Evolutionary conservation across 768 basidiomycete species (phyloP).

Genomic region (Tephrocybe sp.): DNA sequence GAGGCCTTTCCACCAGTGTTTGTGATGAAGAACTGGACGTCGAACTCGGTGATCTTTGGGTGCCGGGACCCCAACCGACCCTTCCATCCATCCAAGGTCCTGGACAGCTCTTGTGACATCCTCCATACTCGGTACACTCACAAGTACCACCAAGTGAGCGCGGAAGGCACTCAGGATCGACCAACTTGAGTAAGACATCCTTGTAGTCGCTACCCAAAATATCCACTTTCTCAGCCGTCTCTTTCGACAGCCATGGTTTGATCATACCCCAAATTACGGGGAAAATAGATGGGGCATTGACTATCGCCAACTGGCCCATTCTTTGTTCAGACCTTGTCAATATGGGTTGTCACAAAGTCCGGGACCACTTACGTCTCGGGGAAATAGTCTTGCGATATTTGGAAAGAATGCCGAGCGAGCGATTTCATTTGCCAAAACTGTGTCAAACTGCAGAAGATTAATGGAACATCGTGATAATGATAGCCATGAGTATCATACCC

Average conservation of each 20-base stretch:
- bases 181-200: slow-evolving; percentile 50
- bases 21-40: neutral
- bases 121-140: slow-evolving; percentile 50
- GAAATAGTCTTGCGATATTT: slow-evolving; percentile 76
- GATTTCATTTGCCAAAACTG: slow-evolving; percentile 79
- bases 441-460: slow-evolving; percentile 39
- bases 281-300: slow-evolving; percentile 74
- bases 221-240: slow-evolving; percentile 65
- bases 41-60: slow-evolving; percentile 5
- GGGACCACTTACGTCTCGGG: slow-evolving; percentile 61
- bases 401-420: slow-evolving; percentile 60
- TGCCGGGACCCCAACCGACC: slow-evolving; percentile 43
- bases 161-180: slow-evolving; percentile 67
- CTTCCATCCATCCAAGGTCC: slow-evolving; percentile 73
- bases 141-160: slow-evolving; percentile 61
- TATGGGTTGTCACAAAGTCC: neutral
- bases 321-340: slow-evolving; percentile 29
- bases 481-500: slow-evolving; percentile 39
- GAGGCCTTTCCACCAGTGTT: neutral
- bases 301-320: slow-evolving; percentile 68
- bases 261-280: slow-evolving; percentile 69
- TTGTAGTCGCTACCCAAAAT: slow-evolving; percentile 63
- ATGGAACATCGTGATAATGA: neutral
- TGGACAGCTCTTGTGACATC: slow-evolving; percentile 59
- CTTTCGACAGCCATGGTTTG: slow-evolving; percentile 71